phyloP scores from a whole-genome alignment of 2,329 filamentous ascomycete genomes.

The Penicillium brasilianum region DNA sequence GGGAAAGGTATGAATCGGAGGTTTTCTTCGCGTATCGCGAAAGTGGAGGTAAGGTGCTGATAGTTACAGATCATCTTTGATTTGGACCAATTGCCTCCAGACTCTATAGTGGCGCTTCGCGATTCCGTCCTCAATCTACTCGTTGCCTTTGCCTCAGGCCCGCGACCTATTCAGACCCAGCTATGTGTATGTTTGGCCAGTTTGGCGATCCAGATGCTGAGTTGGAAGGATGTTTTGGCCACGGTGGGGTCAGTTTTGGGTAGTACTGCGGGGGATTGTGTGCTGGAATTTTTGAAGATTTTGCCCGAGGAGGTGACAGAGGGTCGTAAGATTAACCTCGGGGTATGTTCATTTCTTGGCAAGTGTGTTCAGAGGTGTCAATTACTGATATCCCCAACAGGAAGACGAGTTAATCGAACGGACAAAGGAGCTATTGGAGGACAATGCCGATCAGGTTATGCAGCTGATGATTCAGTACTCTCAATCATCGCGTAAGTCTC shows the following conservation, averaged over 20 bases:
- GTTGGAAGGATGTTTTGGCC: slow-evolving; percentile 90
- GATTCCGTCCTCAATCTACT: slow-evolving; percentile 83
- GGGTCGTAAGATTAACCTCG: slow-evolving; percentile 98
- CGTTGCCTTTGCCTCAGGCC: slow-evolving; percentile 78
- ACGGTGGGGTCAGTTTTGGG: slow-evolving; percentile 78
- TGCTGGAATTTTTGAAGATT: slow-evolving; percentile 94
- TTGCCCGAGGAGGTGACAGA: slow-evolving; percentile 98
- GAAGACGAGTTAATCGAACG: slow-evolving; percentile 91
- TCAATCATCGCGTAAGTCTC: slow-evolving; percentile 76
- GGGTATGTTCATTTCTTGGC: slow-evolving; percentile 67
- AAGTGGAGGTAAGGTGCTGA: slow-evolving; percentile 25
- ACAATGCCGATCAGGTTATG: slow-evolving; percentile 88
- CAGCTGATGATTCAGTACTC: slow-evolving; percentile 87
- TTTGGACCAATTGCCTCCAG: slow-evolving; percentile 80
- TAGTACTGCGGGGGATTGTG: slow-evolving; percentile 74
- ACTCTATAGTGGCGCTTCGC: slow-evolving; percentile 76
- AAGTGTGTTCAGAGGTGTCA: neutral
- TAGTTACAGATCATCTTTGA: slow-evolving; percentile 86
- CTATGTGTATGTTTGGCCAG: slow-evolving; percentile 94
- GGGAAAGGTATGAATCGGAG: slow-evolving; percentile 80
- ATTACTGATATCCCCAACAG: slow-evolving; percentile 53
- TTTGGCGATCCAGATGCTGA: slow-evolving; percentile 92
- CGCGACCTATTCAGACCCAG: slow-evolving; percentile 83
- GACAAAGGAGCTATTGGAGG: slow-evolving; percentile 85
- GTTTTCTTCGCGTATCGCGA: neutral